Conservation (phyloP, 345 rosid genomes). For the Cardiospermum halicacabum region DNA sequence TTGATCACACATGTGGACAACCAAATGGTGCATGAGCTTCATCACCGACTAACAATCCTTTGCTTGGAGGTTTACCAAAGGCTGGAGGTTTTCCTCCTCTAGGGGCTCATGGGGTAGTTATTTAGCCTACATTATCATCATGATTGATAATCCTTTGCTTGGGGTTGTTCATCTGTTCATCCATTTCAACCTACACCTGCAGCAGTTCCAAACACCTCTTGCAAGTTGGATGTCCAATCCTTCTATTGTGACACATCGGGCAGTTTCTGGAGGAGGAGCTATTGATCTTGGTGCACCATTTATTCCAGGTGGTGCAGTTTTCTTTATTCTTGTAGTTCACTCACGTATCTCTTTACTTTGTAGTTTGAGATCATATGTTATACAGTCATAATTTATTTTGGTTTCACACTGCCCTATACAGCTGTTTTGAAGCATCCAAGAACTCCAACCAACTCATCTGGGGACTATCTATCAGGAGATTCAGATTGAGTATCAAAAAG, state of each 20-base stretch:
- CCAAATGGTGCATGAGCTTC: conserved; percentile 98
- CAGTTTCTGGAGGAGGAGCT: conserved; percentile 79
- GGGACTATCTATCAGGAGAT: conserved; percentile 85
- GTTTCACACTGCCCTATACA: conserved; percentile 26
- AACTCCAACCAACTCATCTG: conserved; percentile 76
- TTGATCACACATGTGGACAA: conserved; percentile 95
- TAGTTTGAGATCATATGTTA: conserved; percentile 6
- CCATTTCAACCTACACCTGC: conserved; percentile 90
- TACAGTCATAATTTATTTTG: conserved; percentile 10
- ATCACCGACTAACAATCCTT: conserved; percentile 78
- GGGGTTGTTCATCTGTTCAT: conserved; percentile 44
- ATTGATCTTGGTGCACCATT: conserved; percentile 88
- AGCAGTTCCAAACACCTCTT: conserved; percentile 77
- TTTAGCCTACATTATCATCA: conserved; percentile 5
- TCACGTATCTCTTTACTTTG: conserved; percentile 2
- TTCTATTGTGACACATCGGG: conserved; percentile 76
- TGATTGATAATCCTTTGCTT: too few species aligned
- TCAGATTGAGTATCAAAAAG: conserved; percentile 87
- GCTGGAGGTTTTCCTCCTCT: conserved; percentile 92
- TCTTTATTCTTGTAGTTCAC: conserved; percentile 6
- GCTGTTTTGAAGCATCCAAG: conserved; percentile 96
- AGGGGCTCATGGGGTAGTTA: conserved; percentile 88
- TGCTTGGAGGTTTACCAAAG: conserved; percentile 87
- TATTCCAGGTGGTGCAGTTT: conserved; percentile 52
- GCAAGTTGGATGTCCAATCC: conserved; percentile 99